Evolutionary conservation across 1,284 basidiomycete genomes (phyloP).

Genomic region (Trametes sp.): DNA sequence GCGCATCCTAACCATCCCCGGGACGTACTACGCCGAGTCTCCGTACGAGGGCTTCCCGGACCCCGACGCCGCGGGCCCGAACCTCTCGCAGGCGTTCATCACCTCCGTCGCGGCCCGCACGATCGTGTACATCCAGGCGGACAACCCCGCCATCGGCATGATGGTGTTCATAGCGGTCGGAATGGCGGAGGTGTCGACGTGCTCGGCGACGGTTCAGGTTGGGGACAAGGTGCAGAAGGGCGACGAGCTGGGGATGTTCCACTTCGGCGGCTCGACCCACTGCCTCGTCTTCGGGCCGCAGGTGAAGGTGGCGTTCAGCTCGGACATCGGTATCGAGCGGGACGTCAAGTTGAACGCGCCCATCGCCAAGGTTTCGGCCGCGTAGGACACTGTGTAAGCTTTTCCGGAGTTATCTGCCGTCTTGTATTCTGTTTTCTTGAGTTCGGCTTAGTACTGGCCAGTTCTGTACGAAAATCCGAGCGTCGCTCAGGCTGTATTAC

Average conservation of each 20-base stretch:
- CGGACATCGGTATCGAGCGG: neutral
- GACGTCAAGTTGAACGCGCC: constrained; percentile 14
- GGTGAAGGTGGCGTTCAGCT: constrained; percentile 6
- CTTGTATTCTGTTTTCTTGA: neutral
- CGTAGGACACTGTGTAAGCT: neutral
- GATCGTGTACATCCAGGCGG: constrained; percentile 51
- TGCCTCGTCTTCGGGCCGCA: constrained; percentile 47
- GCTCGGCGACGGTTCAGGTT: constrained; percentile 42
- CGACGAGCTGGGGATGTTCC: constrained; percentile 58
- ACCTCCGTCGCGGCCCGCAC: constrained; percentile 47
- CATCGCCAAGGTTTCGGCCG: neutral
- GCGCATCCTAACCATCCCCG: constrained; percentile 45
- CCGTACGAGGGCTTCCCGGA: constrained; percentile 27
- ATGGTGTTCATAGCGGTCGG: constrained; percentile 51
- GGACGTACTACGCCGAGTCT: constrained; percentile 49
- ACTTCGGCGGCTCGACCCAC: constrained; percentile 59
- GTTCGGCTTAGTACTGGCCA: neutral
- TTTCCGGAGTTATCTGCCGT: neutral
- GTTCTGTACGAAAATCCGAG: no score
- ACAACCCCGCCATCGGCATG: constrained; percentile 48
- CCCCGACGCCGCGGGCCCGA: constrained; percentile 23
- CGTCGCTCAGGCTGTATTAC: no score
- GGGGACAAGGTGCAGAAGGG: constrained; percentile 50
- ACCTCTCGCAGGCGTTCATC: constrained; percentile 47
- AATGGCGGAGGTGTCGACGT: constrained; percentile 56